Conservation (phyloP, 2,329 filamentous ascomycete genomes). For the Dothideomycetes sp. region DNA sequence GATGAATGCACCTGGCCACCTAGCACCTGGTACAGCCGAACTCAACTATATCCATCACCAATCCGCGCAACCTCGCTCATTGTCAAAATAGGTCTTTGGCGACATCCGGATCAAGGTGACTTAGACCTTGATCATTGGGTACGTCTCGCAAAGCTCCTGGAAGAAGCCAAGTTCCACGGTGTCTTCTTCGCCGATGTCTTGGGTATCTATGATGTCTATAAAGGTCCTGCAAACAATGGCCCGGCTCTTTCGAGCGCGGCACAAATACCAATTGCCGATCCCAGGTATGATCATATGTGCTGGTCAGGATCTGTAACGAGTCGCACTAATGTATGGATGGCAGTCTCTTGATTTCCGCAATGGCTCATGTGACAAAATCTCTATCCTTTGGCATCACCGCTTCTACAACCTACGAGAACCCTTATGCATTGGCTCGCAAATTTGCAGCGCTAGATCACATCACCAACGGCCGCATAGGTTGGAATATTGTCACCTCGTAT, state of each 20-base stretch:
- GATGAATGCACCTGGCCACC: slow-evolving; percentile 35
- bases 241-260: slow-evolving; percentile 32
- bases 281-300: slow-evolving; percentile 32
- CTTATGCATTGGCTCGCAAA: slow-evolving; percentile 55
- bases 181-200: slow-evolving; percentile 59
- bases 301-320: not conserved
- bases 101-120: slow-evolving; percentile 23
- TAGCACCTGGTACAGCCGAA: slow-evolving; percentile 27
- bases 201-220: slow-evolving; percentile 58
- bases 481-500: slow-evolving; percentile 54
- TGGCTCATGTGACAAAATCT: slow-evolving; percentile 56
- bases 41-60: slow-evolving; percentile 2
- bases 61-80: not conserved
- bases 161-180: slow-evolving; percentile 52
- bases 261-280: slow-evolving; percentile 63
- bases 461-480: slow-evolving; percentile 42
- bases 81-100: slow-evolving; percentile 22
- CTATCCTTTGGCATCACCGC: slow-evolving; percentile 60
- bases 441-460: slow-evolving; percentile 57
- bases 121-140: slow-evolving; percentile 42
- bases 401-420: slow-evolving; percentile 58
- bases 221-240: slow-evolving; percentile 33
- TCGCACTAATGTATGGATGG: not conserved
- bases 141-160: slow-evolving; percentile 47
- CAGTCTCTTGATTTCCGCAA: slow-evolving; percentile 40